Conservation (phyloP, 768 basidiomycete species). For the Russula sp. region DNA sequence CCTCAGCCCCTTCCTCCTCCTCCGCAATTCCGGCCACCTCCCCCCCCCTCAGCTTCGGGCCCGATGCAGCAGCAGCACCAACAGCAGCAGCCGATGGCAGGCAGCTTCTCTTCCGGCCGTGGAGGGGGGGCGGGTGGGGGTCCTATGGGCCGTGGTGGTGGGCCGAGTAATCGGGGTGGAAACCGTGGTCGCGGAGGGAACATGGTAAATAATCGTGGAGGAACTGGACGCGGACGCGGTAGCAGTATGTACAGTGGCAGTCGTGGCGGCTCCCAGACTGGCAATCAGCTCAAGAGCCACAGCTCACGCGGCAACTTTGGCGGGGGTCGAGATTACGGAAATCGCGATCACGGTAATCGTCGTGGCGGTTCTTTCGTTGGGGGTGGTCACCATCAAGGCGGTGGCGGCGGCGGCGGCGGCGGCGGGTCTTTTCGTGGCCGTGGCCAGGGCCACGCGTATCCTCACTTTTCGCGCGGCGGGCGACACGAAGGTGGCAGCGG, state of each 20-base stretch:
- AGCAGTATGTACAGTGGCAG: slow-evolving; percentile 38
- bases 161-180: slow-evolving; percentile 39
- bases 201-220: slow-evolving; percentile 40
- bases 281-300: slow-evolving; percentile 50
- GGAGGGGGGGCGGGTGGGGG: slow-evolving; percentile 37
- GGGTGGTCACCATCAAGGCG: slow-evolving; percentile 33
- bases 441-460: slow-evolving; percentile 46
- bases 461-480: slow-evolving; percentile 33
- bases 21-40: slow-evolving; percentile 61
- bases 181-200: slow-evolving; percentile 45
- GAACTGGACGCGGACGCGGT: slow-evolving; percentile 33
- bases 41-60: slow-evolving; percentile 35
- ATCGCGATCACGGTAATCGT: slow-evolving; percentile 54
- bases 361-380: slow-evolving; percentile 59
- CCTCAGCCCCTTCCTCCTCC: slow-evolving; percentile 51
- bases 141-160: slow-evolving; percentile 38
- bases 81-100: slow-evolving; percentile 27
- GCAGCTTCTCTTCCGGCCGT: slow-evolving; percentile 33
- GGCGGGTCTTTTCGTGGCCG: slow-evolving; percentile 47
- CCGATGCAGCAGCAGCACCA: slow-evolving; percentile 34
- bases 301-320: slow-evolving; percentile 61
- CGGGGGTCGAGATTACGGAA: slow-evolving; percentile 51
- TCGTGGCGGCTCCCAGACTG: slow-evolving; percentile 41
- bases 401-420: slow-evolving; percentile 16
- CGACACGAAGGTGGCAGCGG: slow-evolving; percentile 39